These are phyloP conservation scores for Tetramitus jugosus DNA, from an alignment of 208 protist species.

Conservation along the genomic window DNA sequence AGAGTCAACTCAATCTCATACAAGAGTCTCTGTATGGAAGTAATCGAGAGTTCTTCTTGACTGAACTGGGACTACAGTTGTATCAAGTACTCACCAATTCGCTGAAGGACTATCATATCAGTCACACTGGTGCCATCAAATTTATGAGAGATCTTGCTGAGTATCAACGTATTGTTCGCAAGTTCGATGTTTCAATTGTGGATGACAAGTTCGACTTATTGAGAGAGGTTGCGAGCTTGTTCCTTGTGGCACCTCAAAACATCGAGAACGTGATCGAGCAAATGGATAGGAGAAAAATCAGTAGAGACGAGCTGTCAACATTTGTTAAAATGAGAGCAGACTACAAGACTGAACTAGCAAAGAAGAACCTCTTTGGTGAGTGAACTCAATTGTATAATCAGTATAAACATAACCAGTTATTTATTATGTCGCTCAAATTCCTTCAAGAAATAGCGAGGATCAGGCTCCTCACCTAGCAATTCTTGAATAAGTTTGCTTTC, in stretches of 20 bases:
- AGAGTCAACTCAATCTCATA: background rate
- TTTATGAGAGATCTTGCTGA: slow-evolving; percentile 17
- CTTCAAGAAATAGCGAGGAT: slow-evolving; percentile 29
- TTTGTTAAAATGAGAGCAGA: slow-evolving; percentile 13
- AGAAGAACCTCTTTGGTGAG: no score
- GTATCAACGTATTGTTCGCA: background rate
- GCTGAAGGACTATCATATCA: background rate
- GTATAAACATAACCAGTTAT: background rate
- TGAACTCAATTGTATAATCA: background rate
- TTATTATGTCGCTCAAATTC: background rate
- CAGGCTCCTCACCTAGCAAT: slow-evolving; percentile 65
- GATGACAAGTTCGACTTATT: slow-evolving; percentile 1
- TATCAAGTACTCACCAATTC: background rate
- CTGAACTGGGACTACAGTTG: background rate
- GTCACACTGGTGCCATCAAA: background rate
- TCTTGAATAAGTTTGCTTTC: slow-evolving; percentile 57
- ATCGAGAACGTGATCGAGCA: background rate
- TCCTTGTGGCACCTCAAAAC: background rate
- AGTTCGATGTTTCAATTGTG: background rate
- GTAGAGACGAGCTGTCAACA: background rate
- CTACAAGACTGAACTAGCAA: no score
- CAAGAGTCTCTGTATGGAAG: background rate
- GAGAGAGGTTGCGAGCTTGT: background rate
- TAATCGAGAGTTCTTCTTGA: slow-evolving; percentile 17
- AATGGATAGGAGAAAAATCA: background rate